Evolutionary conservation across 192 early-diverging fungal genomes (phyloP).

Genomic region (Coemansia sp.): DNA sequence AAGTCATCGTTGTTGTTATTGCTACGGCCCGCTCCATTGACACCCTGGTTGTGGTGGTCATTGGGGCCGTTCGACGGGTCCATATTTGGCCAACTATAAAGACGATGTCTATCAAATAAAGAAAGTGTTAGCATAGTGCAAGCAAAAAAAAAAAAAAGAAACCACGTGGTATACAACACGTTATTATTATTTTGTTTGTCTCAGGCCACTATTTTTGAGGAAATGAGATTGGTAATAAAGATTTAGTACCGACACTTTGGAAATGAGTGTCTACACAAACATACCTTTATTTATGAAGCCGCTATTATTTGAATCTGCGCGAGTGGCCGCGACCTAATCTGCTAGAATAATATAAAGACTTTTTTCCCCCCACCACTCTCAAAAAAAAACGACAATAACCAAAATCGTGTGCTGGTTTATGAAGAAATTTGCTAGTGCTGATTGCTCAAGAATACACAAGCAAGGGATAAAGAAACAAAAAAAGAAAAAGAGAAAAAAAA

Average conservation of each 20-base stretch:
- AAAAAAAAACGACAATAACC: too few relatives aligned
- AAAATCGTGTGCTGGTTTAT: too few relatives aligned
- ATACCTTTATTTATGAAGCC: too few relatives aligned
- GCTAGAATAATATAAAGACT: too few relatives aligned
- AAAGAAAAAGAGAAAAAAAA: conserved; percentile 2
- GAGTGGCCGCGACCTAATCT: too few relatives aligned
- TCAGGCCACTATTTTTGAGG: too few relatives aligned
- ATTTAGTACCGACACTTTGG: conserved; percentile 10
- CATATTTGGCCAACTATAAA: neutral
- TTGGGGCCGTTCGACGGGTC: conserved; percentile 6
- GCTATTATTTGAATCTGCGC: too few relatives aligned
- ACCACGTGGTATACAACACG: neutral
- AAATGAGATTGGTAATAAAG: neutral
- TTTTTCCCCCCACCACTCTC: too few relatives aligned
- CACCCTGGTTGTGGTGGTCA: conserved; percentile 1
- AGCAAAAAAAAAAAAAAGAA: neutral
- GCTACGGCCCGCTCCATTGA: neutral
- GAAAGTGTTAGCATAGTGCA: neutral
- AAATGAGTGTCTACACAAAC: neutral
- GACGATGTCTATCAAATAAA: neutral
- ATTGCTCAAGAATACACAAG: neutral
- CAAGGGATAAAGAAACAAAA: neutral
- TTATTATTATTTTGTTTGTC: neutral
- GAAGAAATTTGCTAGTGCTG: too few relatives aligned
- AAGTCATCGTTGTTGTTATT: conserved; percentile 14